phyloP scores from a whole-genome alignment of 202 grass and related monocot genomes.

The Eragrostis tef region DNA sequence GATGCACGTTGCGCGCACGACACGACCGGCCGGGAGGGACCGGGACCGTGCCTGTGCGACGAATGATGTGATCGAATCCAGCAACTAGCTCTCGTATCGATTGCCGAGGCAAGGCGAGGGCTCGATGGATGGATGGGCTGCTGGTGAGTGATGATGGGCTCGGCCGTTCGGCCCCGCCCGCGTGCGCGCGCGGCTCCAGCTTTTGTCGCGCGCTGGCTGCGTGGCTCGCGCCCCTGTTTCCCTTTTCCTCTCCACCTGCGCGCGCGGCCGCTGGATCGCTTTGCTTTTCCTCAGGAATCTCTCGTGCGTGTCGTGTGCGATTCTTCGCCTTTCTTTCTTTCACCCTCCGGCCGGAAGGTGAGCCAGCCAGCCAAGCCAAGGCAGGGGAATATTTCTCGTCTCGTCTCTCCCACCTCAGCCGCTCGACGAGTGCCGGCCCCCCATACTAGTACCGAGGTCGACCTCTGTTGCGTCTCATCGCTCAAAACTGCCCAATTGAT shows the following conservation, averaged over 20 bases:
- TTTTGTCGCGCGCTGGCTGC: slow-evolving; percentile 16
- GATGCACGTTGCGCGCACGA: not conserved
- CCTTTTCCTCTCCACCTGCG: not conserved
- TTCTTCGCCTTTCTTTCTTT: not conserved
- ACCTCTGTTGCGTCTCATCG: not conserved
- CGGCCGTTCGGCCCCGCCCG: not conserved
- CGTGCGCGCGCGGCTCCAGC: slow-evolving; percentile 28
- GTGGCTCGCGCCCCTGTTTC: not conserved
- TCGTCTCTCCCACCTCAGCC: slow-evolving; percentile 6
- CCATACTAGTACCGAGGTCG: not conserved
- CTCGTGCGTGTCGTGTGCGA: not conserved
- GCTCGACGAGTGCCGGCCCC: not conserved
- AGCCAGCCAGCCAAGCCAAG: too few relatives aligned
- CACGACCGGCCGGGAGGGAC: not conserved
- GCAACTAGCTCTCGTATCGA: not conserved
- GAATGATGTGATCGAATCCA: not conserved
- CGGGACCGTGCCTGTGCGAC: not conserved
- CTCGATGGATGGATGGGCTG: too few relatives aligned
- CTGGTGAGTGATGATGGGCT: not conserved
- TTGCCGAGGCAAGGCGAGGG: too few relatives aligned
- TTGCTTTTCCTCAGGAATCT: slow-evolving; percentile 1
- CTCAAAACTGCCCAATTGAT: not conserved
- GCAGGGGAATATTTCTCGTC: not conserved
- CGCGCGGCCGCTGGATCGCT: not conserved
- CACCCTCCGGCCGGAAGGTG: not conserved